A percentile compares a stretch with the other conserved stretches of the same genome.
phyloP scores from a whole-genome alignment of 2,329 filamentous ascomycete species.

The Trichoderma cornu-damae region DNA sequence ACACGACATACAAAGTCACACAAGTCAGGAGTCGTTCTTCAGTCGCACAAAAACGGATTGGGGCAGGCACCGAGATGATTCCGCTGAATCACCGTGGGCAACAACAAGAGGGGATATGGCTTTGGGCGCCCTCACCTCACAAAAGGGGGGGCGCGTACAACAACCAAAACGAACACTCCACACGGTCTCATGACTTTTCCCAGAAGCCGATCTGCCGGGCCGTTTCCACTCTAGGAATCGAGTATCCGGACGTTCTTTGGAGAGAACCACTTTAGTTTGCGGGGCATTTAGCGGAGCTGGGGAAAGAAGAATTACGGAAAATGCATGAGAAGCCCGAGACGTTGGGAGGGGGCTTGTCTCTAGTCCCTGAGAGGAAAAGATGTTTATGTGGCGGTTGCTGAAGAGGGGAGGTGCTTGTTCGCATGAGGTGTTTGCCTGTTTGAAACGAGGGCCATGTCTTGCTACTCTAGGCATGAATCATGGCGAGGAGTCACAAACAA shows the following conservation, averaged over 20 bases:
- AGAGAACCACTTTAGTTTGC: conserved; percentile 5
- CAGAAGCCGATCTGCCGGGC: conserved; percentile 10
- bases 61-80: neutral
- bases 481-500: conserved; percentile 13
- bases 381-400: neutral
- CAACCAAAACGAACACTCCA: neutral
- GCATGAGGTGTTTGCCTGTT: neutral
- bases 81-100: neutral
- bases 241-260: neutral
- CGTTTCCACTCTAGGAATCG: conserved; percentile 10
- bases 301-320: neutral
- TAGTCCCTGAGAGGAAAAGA: neutral
- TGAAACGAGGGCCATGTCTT: neutral
- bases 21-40: neutral
- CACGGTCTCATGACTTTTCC: conserved; percentile 11
- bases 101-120: neutral
- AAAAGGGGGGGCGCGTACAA: neutral
- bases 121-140: conserved; percentile 8
- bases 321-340: neutral
- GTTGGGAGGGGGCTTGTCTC: neutral
- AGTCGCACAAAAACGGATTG: neutral
- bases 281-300: conserved; percentile 11
- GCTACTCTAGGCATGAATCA: neutral
- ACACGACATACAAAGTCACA: neutral
- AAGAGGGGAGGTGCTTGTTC: neutral